Evolutionary conservation across 192 early-diverging fungal genomes (phyloP), one percentile per base, ranked within the genome.

Genomic region (Dissophora ornata): DNA sequence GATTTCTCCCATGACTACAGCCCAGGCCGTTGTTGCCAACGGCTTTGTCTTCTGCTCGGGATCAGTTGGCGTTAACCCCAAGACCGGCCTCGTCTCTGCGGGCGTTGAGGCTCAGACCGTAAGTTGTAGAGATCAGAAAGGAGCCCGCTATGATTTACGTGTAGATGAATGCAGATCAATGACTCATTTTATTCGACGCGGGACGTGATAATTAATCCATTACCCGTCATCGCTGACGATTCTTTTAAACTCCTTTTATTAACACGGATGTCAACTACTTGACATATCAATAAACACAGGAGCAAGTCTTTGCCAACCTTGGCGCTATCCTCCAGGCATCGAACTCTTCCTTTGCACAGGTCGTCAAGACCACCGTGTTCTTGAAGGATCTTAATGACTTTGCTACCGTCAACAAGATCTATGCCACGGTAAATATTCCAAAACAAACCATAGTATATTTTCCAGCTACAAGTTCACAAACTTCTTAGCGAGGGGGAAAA

Each of bases 351-450:
- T 85, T 97, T 26, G 83, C 91, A 30, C 88, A 93, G 57, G 90
- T 97, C 13, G 90, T 97, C 81, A 99, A 97, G 87, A 94, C 95
- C 34, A 97, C 96, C 25, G 96, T 97, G 47, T 99, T 96, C 84
- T 81, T 99, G 49, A 93, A 95, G 83, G 87, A 91, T 65, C 90
- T 93, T 85, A 94, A 95, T 73, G 93, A 97, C 80, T 98, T 97
- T 85, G 86, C 65, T 15, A 81, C 82, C 25, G 93, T 99, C 89
- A 99, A 99, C 84, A 90, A 93, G 73, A 84, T 93, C 48, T 99
- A 99, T 62, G 89, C 78, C 45, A 83, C 90, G 79, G 88, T 91
- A 79, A 21, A 45, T n/a, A 45, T 5, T 38, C 12, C 7, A 45
- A 45, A 45, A 9, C 6, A 47, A 16, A 8, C 6, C 6, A 38